Base-by-base conservation (phyloP, 352 stramenopile species). In the Ophiocytium majus region DNA sequence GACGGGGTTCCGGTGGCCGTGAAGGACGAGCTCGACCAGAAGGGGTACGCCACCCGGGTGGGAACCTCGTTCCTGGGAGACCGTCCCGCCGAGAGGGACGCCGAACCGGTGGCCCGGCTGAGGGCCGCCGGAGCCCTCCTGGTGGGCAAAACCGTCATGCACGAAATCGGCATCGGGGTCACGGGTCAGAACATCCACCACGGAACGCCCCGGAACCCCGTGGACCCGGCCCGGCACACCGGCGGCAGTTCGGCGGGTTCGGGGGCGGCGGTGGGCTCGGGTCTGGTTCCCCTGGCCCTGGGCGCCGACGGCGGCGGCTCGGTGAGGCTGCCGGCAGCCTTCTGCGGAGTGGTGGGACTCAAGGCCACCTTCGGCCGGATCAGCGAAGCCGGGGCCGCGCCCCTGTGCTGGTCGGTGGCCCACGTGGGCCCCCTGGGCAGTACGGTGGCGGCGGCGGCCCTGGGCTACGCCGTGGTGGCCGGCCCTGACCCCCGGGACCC, bases 221-320 rank as follows among this genome's bases (percentile, higher is more conserved):
- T 23, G 19, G 57, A 71, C 57, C 57, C 28, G 57, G 28, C 57
- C 57, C 28, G 23, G 57, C 23, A 28, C 57, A 71, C 88, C 0
- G 97, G 97, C 35, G 97, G 97, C 37, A 98, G 94, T 32, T 98
- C 95, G 0, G 96, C 94, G 50, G 97, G 96, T 34, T 97, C 93
- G 50, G 97, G 96, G 14, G 95, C 92, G 1, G 95, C 96, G 0
- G 95, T 99, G 0, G 94, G 95, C 0, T 93, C 94, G 5, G 95
- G 95, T 28, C 96, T 92, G 76, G 96, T 92, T 78, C 94, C 97
- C 83, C 91, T 96, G 0, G 95, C 97, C 0, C 91, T 99, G 0
- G 97, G 96, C 17, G 98, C 94, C n/a, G 97, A 99, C 90, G 99
- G 97, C 0, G 97, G 97, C 83, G 97, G 97, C 66, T 98, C 95